Conservation (phyloP, 2,329 filamentous ascomycete genomes). For the Didymella lethalis region DNA sequence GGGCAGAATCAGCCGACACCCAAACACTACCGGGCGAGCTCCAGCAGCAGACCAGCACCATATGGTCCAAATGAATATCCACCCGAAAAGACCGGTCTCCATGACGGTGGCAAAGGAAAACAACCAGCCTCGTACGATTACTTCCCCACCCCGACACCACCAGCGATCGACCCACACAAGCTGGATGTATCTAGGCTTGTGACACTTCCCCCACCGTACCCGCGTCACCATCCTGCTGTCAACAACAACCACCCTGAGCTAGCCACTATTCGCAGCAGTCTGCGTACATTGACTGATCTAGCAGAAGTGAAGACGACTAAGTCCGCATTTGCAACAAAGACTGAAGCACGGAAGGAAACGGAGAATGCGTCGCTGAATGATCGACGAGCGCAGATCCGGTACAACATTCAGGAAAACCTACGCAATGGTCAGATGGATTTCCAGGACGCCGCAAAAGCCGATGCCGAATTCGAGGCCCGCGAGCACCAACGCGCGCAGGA, state of each 20-base stretch:
- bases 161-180: conserved; percentile 61
- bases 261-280: conserved; percentile 75
- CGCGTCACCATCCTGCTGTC: conserved; percentile 91
- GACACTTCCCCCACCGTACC: conserved; percentile 91
- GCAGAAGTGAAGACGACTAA: conserved; percentile 75
- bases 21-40: conserved; percentile 36
- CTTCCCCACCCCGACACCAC: conserved; percentile 49
- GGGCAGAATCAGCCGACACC: conserved; percentile 51
- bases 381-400: conserved; percentile 71
- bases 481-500: conserved; percentile 76
- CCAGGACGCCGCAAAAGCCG: conserved; percentile 81
- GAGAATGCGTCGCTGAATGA: conserved; percentile 62
- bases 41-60: conserved; percentile 37
- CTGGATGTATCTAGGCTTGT: conserved; percentile 92
- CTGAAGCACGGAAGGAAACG: conserved; percentile 65
- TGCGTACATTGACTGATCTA: conserved; percentile 77
- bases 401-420: conserved; percentile 81
- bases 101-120: conserved; percentile 54
- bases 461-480: conserved; percentile 74
- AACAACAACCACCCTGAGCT: conserved; percentile 95
- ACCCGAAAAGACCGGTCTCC: conserved; percentile 69
- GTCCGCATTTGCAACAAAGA: conserved; percentile 57
- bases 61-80: conserved; percentile 68
- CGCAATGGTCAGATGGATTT: conserved; percentile 80
- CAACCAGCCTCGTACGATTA: conserved; percentile 51